These are phyloP conservation scores for Chiua sp. DNA, from an alignment of 1,284 basidiomycete genomes.

Conservation along the genomic window DNA sequence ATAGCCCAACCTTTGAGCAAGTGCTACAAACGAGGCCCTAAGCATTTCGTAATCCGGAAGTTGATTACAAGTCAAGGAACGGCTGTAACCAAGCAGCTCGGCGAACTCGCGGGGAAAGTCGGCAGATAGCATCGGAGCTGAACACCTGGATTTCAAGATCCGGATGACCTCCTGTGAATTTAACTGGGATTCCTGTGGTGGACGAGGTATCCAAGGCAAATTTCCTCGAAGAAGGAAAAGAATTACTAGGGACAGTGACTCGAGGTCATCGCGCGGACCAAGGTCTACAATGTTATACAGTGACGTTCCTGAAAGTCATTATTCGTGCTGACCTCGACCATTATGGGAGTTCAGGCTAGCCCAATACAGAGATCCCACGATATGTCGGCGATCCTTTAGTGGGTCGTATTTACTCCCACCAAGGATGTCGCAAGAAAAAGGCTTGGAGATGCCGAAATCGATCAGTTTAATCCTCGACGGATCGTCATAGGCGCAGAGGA, in stretches of 20 bases:
- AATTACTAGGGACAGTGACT: neutral
- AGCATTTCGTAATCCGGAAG: neutral
- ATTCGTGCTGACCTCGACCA: neutral
- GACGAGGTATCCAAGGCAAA: conserved; percentile 7
- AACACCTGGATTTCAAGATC: neutral
- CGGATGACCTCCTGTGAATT: conserved; percentile 1
- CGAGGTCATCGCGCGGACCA: conserved; percentile 3
- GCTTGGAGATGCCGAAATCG: conserved; percentile 5
- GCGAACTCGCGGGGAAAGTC: conserved; percentile 1
- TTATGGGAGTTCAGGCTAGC: conserved; percentile 8
- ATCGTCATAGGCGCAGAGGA: conserved; percentile 45
- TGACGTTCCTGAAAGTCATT: neutral
- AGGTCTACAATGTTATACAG: neutral
- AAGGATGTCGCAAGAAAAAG: neutral
- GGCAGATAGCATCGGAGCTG: neutral
- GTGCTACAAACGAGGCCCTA: neutral
- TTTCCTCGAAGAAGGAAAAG: conserved; percentile 8
- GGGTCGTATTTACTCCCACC: conserved; percentile 1
- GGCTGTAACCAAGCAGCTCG: neutral
- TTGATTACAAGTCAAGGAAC: neutral
- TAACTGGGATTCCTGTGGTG: neutral
- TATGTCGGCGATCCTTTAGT: neutral
- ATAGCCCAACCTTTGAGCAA: neutral
- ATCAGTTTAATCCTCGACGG: conserved; percentile 1
- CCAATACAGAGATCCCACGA: conserved; percentile 5